A percentile compares a stretch with the other conserved stretches of the same genome.
Conservation (phyloP, 2,329 filamentous ascomycete genomes). For the Zasmidium citrigriseum region DNA sequence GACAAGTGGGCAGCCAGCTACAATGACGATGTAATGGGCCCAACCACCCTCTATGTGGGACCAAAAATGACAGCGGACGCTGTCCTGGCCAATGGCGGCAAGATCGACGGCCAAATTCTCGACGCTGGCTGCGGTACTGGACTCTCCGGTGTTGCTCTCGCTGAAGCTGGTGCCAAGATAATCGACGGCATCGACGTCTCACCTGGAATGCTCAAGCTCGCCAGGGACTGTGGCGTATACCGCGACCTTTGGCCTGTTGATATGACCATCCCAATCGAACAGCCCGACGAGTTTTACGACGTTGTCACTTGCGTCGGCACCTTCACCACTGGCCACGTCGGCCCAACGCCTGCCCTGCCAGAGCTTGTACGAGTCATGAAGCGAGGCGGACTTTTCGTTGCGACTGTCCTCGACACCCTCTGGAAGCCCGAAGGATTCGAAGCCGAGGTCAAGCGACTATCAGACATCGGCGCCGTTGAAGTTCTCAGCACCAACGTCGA, state of each 20-base stretch:
- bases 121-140: constrained; percentile 60
- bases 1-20: constrained; percentile 51
- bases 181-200: constrained; percentile 58
- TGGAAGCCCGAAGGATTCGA: constrained; percentile 53
- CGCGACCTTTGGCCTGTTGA: constrained; percentile 48
- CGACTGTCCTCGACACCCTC: constrained; percentile 54
- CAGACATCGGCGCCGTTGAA: constrained; percentile 37
- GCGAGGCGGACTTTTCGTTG: constrained; percentile 51
- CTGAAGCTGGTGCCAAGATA: constrained; percentile 44
- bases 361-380: constrained; percentile 55
- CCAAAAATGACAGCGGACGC: constrained; percentile 30
- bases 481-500: constrained; percentile 36
- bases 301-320: constrained; percentile 57
- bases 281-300: constrained; percentile 48
- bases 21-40: constrained; percentile 43
- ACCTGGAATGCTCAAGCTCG: constrained; percentile 56
- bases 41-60: constrained; percentile 43
- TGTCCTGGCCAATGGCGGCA: constrained; percentile 13
- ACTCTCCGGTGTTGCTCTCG: constrained; percentile 52
- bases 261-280: constrained; percentile 47
- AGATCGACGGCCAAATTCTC: constrained; percentile 31
- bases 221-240: constrained; percentile 52
- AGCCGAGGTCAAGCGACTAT: constrained; percentile 44
- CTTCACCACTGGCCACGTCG: constrained; percentile 58
- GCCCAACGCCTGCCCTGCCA: constrained; percentile 48